Percentiles rank a stretch among this genome's conserved stretches.
phyloP scores from a whole-genome alignment of 2,329 filamentous ascomycete genomes.

The Ambrosiella beaveri region DNA sequence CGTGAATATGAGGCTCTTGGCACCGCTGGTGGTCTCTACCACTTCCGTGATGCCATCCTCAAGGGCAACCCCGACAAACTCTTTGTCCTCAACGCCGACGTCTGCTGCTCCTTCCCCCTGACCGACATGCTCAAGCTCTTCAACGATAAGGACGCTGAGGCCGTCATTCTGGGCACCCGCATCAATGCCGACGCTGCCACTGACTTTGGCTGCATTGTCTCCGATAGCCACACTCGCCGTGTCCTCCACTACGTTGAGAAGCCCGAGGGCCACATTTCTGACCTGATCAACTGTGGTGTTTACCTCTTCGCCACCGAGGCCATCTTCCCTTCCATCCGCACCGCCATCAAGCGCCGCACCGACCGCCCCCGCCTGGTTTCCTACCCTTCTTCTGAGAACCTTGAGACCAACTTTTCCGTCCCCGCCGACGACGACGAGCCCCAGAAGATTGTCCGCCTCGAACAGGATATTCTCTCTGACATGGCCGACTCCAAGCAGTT shows the following conservation, averaged over 20 bases:
- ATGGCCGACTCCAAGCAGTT: slow-evolving; percentile 95
- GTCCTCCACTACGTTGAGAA: slow-evolving; percentile 99
- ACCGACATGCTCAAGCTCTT: slow-evolving; percentile 91
- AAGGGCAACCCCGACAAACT: slow-evolving; percentile 89
- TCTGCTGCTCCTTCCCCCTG: slow-evolving; percentile 96
- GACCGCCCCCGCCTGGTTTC: slow-evolving; percentile 80
- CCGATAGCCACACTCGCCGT: slow-evolving; percentile 79
- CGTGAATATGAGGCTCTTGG: slow-evolving; percentile 94
- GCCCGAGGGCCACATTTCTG: slow-evolving; percentile 91
- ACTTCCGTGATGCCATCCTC: slow-evolving; percentile 96
- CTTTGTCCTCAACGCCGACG: slow-evolving; percentile 94
- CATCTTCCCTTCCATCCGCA: slow-evolving; percentile 91
- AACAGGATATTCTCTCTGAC: slow-evolving; percentile 92
- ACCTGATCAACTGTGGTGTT: slow-evolving; percentile 97
- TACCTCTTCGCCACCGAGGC: slow-evolving; percentile 92
- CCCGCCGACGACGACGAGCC: slow-evolving; percentile 53
- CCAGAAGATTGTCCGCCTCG: slow-evolving; percentile 78
- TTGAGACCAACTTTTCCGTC: slow-evolving; percentile 47
- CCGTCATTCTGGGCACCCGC: slow-evolving; percentile 83
- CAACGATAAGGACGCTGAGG: slow-evolving; percentile 88
- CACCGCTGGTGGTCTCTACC: slow-evolving; percentile 91
- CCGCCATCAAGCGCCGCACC: slow-evolving; percentile 85
- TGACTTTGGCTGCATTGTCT: slow-evolving; percentile 97
- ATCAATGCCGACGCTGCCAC: slow-evolving; percentile 79
- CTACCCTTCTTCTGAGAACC: slow-evolving; percentile 92